Conservation (phyloP, 257 asterid species). For the Cruciata laevipes region DNA sequence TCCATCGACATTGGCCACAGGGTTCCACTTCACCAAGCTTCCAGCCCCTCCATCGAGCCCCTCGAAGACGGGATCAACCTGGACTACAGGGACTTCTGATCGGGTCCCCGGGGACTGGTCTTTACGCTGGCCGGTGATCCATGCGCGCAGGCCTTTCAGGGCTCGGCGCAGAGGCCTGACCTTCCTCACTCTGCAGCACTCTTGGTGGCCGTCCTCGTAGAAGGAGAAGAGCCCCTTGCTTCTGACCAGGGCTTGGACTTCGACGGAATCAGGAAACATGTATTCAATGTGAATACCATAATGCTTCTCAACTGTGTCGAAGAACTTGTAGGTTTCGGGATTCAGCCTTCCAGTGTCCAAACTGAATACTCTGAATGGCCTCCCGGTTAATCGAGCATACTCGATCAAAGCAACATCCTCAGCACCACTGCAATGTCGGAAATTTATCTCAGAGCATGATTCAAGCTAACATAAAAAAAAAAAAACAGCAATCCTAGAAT, state of each 20-base stretch:
- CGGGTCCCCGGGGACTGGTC: slow-evolving; percentile 96
- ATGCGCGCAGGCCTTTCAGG: slow-evolving; percentile 72
- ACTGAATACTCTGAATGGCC: slow-evolving; percentile 84
- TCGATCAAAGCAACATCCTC: slow-evolving; percentile 87
- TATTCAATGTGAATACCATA: slow-evolving; percentile 69
- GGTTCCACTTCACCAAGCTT: slow-evolving; percentile 90
- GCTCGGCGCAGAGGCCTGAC: slow-evolving; percentile 74
- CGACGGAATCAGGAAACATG: slow-evolving; percentile 81
- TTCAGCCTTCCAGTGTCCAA: slow-evolving; percentile 83
- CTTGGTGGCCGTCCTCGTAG: slow-evolving; percentile 90
- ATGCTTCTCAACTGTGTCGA: slow-evolving; percentile 72
- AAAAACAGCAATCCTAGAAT: neutral
- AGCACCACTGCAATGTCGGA: slow-evolving; percentile 55
- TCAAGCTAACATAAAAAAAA: neutral
- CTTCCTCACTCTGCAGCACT: slow-evolving; percentile 86
- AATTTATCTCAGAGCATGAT: neutral
- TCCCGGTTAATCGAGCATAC: slow-evolving; percentile 72
- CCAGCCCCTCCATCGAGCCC: slow-evolving; percentile 74
- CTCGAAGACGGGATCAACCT: slow-evolving; percentile 78
- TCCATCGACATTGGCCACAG: slow-evolving; percentile 63
- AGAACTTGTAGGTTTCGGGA: slow-evolving; percentile 69
- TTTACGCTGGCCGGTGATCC: slow-evolving; percentile 90
- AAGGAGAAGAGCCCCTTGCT: slow-evolving; percentile 83
- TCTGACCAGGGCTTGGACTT: slow-evolving; percentile 75
- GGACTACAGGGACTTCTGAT: slow-evolving; percentile 69